Percentiles rank a stretch among this genome's conserved stretches.
phyloP scores from a whole-genome alignment of 2,329 filamentous ascomycete genomes.

The Aspergillus costaricaensis region DNA sequence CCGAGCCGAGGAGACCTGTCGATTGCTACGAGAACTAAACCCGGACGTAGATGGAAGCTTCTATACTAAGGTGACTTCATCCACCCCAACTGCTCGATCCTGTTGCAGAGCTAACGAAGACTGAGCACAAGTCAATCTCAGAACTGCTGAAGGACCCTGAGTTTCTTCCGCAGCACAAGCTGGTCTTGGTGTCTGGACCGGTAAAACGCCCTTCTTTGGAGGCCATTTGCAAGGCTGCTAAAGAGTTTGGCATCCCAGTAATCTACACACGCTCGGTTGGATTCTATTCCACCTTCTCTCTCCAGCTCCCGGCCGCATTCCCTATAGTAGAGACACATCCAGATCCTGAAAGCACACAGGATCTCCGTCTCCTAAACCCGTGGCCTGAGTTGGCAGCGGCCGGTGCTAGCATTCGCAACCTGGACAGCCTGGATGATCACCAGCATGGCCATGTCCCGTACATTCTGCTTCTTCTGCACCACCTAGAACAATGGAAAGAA shows the following conservation, averaged over 20 bases:
- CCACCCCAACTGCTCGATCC: not conserved
- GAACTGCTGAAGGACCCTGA: conserved; percentile 42
- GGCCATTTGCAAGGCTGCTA: conserved; percentile 53
- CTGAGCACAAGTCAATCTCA: conserved; percentile 34
- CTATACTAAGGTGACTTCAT: conserved; percentile 53
- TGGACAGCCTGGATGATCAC: conserved; percentile 71
- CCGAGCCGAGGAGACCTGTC: conserved; percentile 75
- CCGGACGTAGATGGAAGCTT: conserved; percentile 84
- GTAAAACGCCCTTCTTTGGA: conserved; percentile 55
- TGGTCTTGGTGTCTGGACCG: conserved; percentile 64
- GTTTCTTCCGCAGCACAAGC: conserved; percentile 54
- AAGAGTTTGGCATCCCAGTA: conserved; percentile 66
- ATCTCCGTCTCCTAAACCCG: conserved; percentile 79
- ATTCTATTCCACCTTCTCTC: conserved; percentile 87
- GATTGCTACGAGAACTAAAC: conserved; percentile 82
- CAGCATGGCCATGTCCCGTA: conserved; percentile 93
- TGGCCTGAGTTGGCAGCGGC: conserved; percentile 81
- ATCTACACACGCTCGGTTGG: conserved; percentile 86
- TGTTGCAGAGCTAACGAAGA: conserved; percentile 12
- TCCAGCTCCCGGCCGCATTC: conserved; percentile 74
- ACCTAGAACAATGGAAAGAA: conserved; percentile 77
- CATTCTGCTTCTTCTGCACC: conserved; percentile 77
- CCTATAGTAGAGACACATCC: conserved; percentile 96
- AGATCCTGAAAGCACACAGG: conserved; percentile 78
- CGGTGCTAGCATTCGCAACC: conserved; percentile 62